A percentile compares a stretch with the other conserved stretches of the same genome.
These are phyloP conservation scores for Ramaria sp. DNA, from an alignment of 768 basidiomycete species.

Conservation along the genomic window DNA sequence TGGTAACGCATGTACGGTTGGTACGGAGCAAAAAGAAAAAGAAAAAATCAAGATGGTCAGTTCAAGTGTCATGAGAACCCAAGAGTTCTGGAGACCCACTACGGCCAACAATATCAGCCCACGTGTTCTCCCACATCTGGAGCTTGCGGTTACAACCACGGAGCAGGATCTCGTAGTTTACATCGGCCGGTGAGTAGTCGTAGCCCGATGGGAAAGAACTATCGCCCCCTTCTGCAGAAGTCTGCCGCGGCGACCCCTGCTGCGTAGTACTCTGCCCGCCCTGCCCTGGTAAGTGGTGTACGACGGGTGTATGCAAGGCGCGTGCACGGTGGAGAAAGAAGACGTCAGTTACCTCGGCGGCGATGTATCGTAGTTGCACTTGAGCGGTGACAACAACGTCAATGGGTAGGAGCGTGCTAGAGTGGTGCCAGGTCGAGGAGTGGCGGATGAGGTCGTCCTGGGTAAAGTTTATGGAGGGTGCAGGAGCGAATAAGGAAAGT, in stretches of 20 bases:
- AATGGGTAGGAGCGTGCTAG: conserved; percentile 49
- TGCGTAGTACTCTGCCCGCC: too few relatives aligned
- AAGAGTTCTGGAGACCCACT: conserved; percentile 29
- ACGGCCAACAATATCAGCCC: conserved; percentile 64
- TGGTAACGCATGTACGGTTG: conserved; percentile 18
- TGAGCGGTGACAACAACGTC: conserved; percentile 75
- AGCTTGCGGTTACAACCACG: conserved; percentile 63
- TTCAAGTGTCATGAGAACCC: neutral
- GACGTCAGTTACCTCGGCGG: conserved; percentile 74
- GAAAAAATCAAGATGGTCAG: neutral
- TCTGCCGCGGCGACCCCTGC: too few relatives aligned
- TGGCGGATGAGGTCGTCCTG: conserved; percentile 65
- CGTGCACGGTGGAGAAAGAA: conserved; percentile 43
- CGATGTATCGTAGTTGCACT: conserved; percentile 66
- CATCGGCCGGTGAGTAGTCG: conserved; percentile 38
- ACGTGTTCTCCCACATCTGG: conserved; percentile 59
- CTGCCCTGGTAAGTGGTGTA: too few relatives aligned
- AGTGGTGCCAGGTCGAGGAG: conserved; percentile 60
- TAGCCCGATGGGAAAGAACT: too few relatives aligned
- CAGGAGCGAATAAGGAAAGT: too few relatives aligned
- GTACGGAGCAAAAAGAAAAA: neutral
- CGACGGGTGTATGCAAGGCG: too few relatives aligned
- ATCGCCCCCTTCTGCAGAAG: too few relatives aligned
- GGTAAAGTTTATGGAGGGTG: too few relatives aligned
- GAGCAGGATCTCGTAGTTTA: conserved; percentile 65